A percentile compares a stretch with the other conserved stretches of the same genome.
These are phyloP conservation scores for Chrysoporthe cubensis DNA, from an alignment of 2,329 filamentous ascomycete genomes.

Conservation along the genomic window DNA sequence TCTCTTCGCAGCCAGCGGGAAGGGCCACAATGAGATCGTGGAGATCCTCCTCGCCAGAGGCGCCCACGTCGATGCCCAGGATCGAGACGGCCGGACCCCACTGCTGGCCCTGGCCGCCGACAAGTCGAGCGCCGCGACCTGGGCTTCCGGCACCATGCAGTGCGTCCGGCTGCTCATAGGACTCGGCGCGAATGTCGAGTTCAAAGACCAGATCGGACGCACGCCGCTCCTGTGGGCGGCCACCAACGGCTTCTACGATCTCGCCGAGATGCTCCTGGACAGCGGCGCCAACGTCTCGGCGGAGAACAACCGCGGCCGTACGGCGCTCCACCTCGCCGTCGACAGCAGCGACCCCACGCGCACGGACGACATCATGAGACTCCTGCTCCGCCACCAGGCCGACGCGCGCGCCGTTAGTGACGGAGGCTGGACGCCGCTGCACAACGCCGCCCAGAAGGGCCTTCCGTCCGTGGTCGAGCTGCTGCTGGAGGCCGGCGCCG, in stretches of 20 bases:
- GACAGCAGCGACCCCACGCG: conserved; percentile 42
- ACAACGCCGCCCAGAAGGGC: conserved; percentile 46
- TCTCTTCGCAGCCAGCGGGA: conserved; percentile 41
- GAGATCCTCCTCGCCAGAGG: conserved; percentile 38
- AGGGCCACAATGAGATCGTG: conserved; percentile 40
- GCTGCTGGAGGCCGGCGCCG: conserved; percentile 47
- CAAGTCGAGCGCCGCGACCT: conserved; percentile 38
- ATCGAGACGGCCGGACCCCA: conserved; percentile 43
- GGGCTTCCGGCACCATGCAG: conserved; percentile 43
- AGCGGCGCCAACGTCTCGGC: conserved; percentile 45
- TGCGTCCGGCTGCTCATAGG: conserved; percentile 43
- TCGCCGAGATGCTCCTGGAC: conserved; percentile 41
- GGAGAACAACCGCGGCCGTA: conserved; percentile 48
- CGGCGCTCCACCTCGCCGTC: conserved; percentile 54
- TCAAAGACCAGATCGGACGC: conserved; percentile 52
- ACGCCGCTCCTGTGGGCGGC: conserved; percentile 63
- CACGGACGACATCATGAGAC: conserved; percentile 39
- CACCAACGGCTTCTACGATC: conserved; percentile 56
- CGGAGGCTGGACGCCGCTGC: conserved; percentile 46
- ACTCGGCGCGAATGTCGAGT: conserved; percentile 40
- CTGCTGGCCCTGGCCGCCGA: conserved; percentile 43
- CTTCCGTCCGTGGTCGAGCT: conserved; percentile 39
- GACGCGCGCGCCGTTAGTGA: conserved; percentile 41
- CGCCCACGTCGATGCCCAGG: conserved; percentile 40
- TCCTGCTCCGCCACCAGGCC: conserved; percentile 41